These are phyloP conservation scores for Penicillium coffeae DNA, from an alignment of 495 filamentous ascomycete species.

Conservation along the genomic window DNA sequence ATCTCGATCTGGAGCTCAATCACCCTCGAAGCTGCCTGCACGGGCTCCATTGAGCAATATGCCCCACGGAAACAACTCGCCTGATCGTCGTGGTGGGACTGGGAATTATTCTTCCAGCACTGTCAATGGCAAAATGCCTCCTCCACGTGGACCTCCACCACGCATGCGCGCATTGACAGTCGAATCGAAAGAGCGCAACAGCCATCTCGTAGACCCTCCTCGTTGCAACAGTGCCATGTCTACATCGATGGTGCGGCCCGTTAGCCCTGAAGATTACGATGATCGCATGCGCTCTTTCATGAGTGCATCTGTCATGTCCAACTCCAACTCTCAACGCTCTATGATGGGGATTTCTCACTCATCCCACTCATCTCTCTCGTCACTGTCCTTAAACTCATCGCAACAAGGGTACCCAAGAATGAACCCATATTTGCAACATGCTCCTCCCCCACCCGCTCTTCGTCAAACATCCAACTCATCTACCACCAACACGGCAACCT, in stretches of 20 bases:
- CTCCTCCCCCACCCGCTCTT: slow-evolving; percentile 47
- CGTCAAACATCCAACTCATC: slow-evolving; percentile 73
- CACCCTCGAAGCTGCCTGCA: slow-evolving; percentile 77
- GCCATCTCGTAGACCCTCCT: slow-evolving; percentile 55
- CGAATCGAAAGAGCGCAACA: slow-evolving; percentile 59
- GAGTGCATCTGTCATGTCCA: slow-evolving; percentile 43
- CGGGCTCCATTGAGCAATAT: slow-evolving; percentile 76
- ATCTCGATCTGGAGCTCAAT: slow-evolving; percentile 41
- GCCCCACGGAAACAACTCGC: slow-evolving; percentile 77
- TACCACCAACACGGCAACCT: slow-evolving; percentile 57
- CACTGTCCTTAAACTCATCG: slow-evolving; percentile 37
- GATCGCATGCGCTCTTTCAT: slow-evolving; percentile 56
- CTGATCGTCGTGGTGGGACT: slow-evolving; percentile 60
- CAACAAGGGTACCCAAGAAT: slow-evolving; percentile 34
- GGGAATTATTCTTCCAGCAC: slow-evolving; percentile 49
- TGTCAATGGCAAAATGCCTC: slow-evolving; percentile 55
- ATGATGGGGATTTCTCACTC: slow-evolving; percentile 38
- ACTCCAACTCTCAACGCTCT: slow-evolving; percentile 18
- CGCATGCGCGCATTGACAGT: slow-evolving; percentile 82
- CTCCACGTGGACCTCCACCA: slow-evolving; percentile 71
- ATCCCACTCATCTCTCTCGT: slow-evolving; percentile 36
- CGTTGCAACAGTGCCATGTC: slow-evolving; percentile 64
- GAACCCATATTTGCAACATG: slow-evolving; percentile 41
- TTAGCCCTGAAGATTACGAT: slow-evolving; percentile 83
- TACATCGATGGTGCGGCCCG: slow-evolving; percentile 65